Base-by-base conservation (phyloP, 2,329 filamentous ascomycete species). In the Sporothrix variecibatus region DNA sequence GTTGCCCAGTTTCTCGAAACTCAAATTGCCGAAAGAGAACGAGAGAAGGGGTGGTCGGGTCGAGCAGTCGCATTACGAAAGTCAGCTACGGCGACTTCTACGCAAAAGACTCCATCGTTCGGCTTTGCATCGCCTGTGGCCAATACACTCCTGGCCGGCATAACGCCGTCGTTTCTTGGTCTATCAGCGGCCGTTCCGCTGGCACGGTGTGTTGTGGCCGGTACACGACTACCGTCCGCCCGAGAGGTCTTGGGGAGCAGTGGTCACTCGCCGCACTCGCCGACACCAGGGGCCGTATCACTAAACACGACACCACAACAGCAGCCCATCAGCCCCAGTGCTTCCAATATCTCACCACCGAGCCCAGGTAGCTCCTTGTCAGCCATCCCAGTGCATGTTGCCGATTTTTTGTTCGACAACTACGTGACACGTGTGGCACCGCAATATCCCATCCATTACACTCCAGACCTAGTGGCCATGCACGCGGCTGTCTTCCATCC, bases 391-490 rank as follows among this genome's bases (percentile, higher is more conserved):
- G 46, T 72, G 15, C 60, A 72, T n/a, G 71, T 72, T 26, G 71
- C 71, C 60, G 71, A 72, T 34, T 72, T 72, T 23, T 11, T 72
- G 31, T 72, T 72, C 28, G 60, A 72, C 71, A 72, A 72, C 71
- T 72, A 72, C 62, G 60, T 72, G 9, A 56, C 71, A 31, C 71
- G 71, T 38, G 71, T 72, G 31, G 40, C 56, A 38, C 71, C 71
- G 7, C 71, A 72, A 31, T 72, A 72, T 26, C 71, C 71, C 31
- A 56, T 72, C 28, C 64, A 72, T 60, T 72, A 72, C 71, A 72
- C 71, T 31, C 71, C 60, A 8, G 71, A 72, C 46, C 60, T 72
- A 6, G 34, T 67, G n/a, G 71, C 71, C 12, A 72, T 72, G 71
- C 71, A 72, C 60, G 2, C 17, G n/a, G 60, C 60, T 11, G 31